phyloP scores from a whole-genome alignment of 2,329 filamentous ascomycete genomes.

The Fusarium bulbicola region DNA sequence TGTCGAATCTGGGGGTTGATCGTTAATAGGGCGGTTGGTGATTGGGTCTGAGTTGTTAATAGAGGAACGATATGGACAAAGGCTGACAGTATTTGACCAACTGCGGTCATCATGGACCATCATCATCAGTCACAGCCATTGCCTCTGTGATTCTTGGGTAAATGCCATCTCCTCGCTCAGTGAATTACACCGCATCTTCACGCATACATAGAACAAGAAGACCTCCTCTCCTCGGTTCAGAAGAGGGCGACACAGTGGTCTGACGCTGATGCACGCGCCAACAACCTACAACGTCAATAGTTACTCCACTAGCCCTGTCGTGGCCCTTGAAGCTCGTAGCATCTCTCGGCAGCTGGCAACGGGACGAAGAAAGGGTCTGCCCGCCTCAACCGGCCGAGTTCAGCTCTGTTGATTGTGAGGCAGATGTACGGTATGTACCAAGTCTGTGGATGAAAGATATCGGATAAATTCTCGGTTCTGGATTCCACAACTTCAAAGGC shows the following conservation, averaged over 20 bases:
- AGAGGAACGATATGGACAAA: conserved; percentile 16
- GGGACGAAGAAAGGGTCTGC: conserved; percentile 28
- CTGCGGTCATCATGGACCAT: background rate
- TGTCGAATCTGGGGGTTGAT: conserved; percentile 12
- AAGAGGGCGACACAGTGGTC: conserved; percentile 35
- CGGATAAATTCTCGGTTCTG: conserved; percentile 10
- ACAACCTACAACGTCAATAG: conserved; percentile 24
- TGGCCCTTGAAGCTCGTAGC: conserved; percentile 35
- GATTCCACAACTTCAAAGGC: conserved; percentile 13
- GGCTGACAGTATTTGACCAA: conserved; percentile 23
- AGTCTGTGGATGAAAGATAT: conserved; percentile 27
- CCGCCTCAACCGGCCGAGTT: conserved; percentile 30
- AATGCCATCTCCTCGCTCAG: background rate
- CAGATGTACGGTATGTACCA: conserved; percentile 17
- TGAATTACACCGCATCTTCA: background rate
- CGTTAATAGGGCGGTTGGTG: conserved; percentile 6
- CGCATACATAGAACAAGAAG: background rate
- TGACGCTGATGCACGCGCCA: conserved; percentile 41
- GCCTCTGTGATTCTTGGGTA: background rate
- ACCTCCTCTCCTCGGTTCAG: background rate
- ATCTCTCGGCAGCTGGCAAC: conserved; percentile 33
- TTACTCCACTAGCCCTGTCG: conserved; percentile 33
- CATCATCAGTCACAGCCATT: background rate
- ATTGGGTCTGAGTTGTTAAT: conserved; percentile 15
- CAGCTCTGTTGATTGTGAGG: conserved; percentile 37